Evolutionary conservation across 2,329 filamentous ascomycete species (phyloP).

Genomic region (Thielaviopsis punctulata): DNA sequence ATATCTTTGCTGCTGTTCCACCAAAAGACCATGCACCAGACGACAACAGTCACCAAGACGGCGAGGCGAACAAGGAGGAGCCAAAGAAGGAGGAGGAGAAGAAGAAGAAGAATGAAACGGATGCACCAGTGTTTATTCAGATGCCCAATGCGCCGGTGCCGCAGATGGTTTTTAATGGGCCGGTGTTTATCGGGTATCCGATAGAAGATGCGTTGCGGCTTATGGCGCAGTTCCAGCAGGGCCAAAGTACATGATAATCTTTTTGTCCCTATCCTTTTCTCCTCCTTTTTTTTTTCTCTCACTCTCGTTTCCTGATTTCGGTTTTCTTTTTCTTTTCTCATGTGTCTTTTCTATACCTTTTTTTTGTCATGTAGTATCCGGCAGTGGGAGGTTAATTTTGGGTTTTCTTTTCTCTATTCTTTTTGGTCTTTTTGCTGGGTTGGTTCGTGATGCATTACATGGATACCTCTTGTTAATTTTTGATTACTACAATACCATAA

Average conservation of each 20-base stretch:
- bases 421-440: too few species aligned
- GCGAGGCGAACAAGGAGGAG: not conserved
- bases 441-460: too few species aligned
- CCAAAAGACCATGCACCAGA: too few species aligned
- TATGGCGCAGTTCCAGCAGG: constrained; percentile 40
- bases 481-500: too few species aligned
- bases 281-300: constrained; percentile 12
- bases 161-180: constrained; percentile 78
- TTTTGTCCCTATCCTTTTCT: constrained; percentile 6
- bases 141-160: constrained; percentile 20
- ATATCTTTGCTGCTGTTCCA: not conserved
- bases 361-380: too few species aligned
- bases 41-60: too few species aligned
- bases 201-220: constrained; percentile 66
- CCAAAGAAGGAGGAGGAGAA: not conserved
- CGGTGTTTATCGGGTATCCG: constrained; percentile 84
- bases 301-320: too few species aligned
- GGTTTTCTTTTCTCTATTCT: too few species aligned
- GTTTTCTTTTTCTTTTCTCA: not conserved
- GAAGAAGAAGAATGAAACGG: constrained; percentile 8
- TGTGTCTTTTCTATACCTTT: constrained; percentile 5
- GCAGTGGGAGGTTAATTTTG: too few species aligned
- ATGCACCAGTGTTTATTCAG: constrained; percentile 11
- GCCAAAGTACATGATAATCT: not conserved
- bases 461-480: too few species aligned